Base-by-base conservation (phyloP, 2,329 filamentous ascomycete genomes). In the Xylaria sp. region DNA sequence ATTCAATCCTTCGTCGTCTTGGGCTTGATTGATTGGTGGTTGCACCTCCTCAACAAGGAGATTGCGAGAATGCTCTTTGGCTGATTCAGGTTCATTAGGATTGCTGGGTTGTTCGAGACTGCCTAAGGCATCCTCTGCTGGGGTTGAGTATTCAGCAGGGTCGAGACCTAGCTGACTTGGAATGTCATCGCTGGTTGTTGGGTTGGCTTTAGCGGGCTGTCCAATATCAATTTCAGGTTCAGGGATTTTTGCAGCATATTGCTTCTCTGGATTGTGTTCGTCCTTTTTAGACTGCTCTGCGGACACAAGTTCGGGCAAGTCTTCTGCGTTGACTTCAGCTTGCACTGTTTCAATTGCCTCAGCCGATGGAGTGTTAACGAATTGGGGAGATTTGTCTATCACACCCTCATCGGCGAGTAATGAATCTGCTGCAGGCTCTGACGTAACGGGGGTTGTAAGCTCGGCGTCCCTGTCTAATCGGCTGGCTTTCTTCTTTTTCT, bases 201-300 rank as follows among this genome's bases (percentile, higher is more conserved):
- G 9, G 18, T 58, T 58, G 15, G 15, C 49, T 58, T 48, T 51
- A 33, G 55, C 13, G 25, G 20, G 46, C 46, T 64, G 62, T 48
- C 3, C 18, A 25, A 28, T 57, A 49, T 51, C 59, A 46, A 48
- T 43, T 39, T 74, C 67, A 4, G 63, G 33, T 20, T 68, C 66
- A 36, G 58, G 43, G 12, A 49, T 39, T 18, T 64, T 41, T 23
- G 63, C 48, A 54, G 60, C 49, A 25, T 68, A 62, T 18, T 67
- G 58, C 36, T 74, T 71, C 55, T 74, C 72, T 20, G 63, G 54
- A 55, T 80, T 81, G 36, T 64, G 69, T 58, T 73, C 74, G 59
- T 83, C 81, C 67, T 86, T 85, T 72, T 85, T 86, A 12, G 78
- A 82, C 71, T 85, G 86, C 73, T 83, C 82, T 66, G 51, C 61